Percentiles rank a stretch among this genome's conserved stretches.
Evolutionary conservation across 352 stramenopile species (phyloP).

Genomic region (Elongisporangium senticosum): DNA sequence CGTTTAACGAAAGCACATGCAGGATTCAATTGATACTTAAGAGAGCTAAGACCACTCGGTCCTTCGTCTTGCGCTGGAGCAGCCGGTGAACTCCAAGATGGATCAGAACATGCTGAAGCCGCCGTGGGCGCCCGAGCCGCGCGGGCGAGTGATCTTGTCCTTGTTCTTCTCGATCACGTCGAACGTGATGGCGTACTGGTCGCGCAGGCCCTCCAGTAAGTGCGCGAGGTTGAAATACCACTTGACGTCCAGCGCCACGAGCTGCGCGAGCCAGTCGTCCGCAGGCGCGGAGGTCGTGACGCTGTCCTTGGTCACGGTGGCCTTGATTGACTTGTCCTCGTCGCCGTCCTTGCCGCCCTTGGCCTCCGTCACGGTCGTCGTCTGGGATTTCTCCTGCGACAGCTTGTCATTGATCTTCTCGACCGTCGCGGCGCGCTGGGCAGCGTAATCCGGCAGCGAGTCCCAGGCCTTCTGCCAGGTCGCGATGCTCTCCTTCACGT

Average conservation of each 20-base stretch:
- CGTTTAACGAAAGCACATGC: background rate
- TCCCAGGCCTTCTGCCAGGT: constrained; percentile 80
- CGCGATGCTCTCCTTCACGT: constrained; percentile 58
- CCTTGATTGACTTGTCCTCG: constrained; percentile 63
- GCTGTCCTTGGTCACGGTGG: constrained; percentile 54
- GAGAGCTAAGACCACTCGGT: background rate
- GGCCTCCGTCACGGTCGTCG: constrained; percentile 48
- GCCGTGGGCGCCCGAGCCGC: constrained; percentile 56
- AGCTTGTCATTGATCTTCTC: constrained; percentile 74
- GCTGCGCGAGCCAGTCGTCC: constrained; percentile 55
- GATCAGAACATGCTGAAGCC: constrained; percentile 75
- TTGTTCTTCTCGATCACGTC: constrained; percentile 78
- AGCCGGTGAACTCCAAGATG: background rate
- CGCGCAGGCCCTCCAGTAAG: constrained; percentile 61
- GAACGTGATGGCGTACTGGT: constrained; percentile 68
- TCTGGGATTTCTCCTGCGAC: constrained; percentile 50
- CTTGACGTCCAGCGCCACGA: constrained; percentile 78
- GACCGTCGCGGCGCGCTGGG: constrained; percentile 45
- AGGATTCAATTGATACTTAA: background rate
- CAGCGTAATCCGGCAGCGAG: constrained; percentile 62
- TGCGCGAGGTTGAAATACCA: constrained; percentile 78
- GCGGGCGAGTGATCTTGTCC: constrained; percentile 72
- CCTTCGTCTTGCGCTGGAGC: background rate
- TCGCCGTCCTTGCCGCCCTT: constrained; percentile 63
- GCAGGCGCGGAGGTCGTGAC: constrained; percentile 18